Conservation (phyloP, 176 grass and related monocot species). For the Ampelocalamus luodianensis region DNA sequence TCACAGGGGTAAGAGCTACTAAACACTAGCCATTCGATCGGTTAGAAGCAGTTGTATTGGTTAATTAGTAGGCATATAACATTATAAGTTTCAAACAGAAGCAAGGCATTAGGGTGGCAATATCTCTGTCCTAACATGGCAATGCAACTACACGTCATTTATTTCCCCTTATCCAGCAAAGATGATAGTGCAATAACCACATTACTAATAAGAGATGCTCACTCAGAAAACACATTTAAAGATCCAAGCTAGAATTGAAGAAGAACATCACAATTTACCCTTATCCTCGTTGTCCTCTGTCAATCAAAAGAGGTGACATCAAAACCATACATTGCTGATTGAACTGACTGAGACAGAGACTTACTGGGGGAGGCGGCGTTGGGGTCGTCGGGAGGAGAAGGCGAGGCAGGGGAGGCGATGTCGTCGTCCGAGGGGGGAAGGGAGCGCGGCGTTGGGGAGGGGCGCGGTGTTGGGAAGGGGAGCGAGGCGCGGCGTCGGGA, state of each 20-base stretch:
- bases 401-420: no score
- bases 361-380: no score
- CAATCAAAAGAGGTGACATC: no score
- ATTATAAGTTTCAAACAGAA: neutral
- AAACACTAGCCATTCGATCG: neutral
- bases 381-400: no score
- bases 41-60: neutral
- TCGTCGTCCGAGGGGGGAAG: no score
- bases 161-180: neutral
- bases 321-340: no score
- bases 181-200: neutral
- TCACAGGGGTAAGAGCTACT: neutral
- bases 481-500: no score
- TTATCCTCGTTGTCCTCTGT: constrained; percentile 65
- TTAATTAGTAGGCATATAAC: neutral
- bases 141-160: constrained; percentile 3
- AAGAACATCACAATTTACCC: constrained; percentile 42
- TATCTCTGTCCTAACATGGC: neutral
- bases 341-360: no score
- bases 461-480: no score
- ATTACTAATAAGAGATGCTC: neutral
- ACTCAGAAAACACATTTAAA: neutral
- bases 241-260: neutral
- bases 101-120: neutral
- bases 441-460: no score